Evolutionary conservation across 2,329 filamentous ascomycete genomes (phyloP), one percentile per base, ranked within the genome.

Genomic region (Fusarium napiforme): DNA sequence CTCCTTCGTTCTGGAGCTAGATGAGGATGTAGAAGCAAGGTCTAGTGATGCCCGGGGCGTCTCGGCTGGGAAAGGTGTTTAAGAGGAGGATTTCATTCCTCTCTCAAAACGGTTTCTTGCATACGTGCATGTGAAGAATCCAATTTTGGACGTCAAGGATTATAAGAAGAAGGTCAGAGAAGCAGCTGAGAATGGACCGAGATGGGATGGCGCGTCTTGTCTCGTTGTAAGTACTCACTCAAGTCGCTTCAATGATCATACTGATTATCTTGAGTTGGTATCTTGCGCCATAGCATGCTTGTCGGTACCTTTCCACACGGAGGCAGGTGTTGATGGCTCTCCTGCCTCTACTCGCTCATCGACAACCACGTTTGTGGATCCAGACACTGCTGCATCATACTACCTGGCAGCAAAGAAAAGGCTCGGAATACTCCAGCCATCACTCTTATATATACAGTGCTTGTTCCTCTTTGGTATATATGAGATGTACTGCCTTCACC

Each of bases 401-500:
- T 58, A 58, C 28, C 11, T 58, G 9, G 55, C 55, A 1, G 55
- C 40, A 9, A 58, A 30, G 30, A 58, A 58, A 46, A 19, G 55
- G 2, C 55, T 58, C 6, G 55, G 55, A 9, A 32, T 58, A 5
- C 32, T 49, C 4, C 55, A 37, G 18, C 55, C 55, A 28, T 58
- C 55, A 12, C 55, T 58, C 6, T 4, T 58, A 18, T 58, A 36
- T 18, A 49, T 49, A 58, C 55, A 58, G 8, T 58, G 55, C 9
- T 7, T 36, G 3, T 58, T 58, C 5, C 32, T 58, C 1, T 58
- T 40, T 28, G 55, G 40, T 28, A 46, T 58, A 2, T 58, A 58
- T 3, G 55, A 58, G 18, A 58, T 58, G 55, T 58, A 49, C 14
- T 58, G 40, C 11, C 32, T 58, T 36, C 55, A 15, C 9, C 55